Base-by-base conservation (phyloP, 768 basidiomycete genomes). In the Trametes punicea region DNA sequence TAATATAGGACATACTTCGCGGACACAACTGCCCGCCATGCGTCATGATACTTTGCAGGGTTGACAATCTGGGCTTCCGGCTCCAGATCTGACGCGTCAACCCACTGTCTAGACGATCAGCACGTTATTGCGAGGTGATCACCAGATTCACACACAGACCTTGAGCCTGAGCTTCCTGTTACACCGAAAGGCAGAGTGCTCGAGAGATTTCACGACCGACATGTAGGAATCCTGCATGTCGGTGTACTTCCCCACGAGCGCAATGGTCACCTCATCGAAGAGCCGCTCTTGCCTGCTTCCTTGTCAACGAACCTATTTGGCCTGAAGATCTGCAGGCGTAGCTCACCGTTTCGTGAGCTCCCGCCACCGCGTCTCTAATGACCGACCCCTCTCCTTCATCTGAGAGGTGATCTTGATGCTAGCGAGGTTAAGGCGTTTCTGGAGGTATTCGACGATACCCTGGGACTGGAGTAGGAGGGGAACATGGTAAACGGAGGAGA, bases 201-300 rank as follows among this genome's bases (percentile, higher is more conserved):
- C 96, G 31, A 99, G 78, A 20, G 97, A 84, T 77, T 99, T 99
- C 66, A 85, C 87, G 53, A 99, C 96, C 26, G 90, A 93, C 92
- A 98, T 98, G 70, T 99, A 99, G 25, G 95, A 97, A 71, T 99
- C 96, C 72, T 93, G 91, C 44, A 98, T 77, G 62, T 93, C 86
- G 11, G 94, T 98, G 76, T 99, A 99, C 74, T 99, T 99, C 41
- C 96, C 96, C 15, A 99, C 95, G 48, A 99, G 78, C 20, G 88
- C 93, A 59, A 99, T 89, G 41, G 82, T 83, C 41, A 97, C 93
- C 8, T 81, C 80, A 64, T 98, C 95, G 69, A 88, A 96, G 5
- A 93, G 77, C 36, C 94, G 84, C 69, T 98, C 96, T 71, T 95
- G 92, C n/a, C 96, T 98, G 61, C 29, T 56, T 11, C 10, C 3